These are phyloP conservation scores for Penicillium sp. DNA, from an alignment of 2,329 filamentous ascomycete genomes.

Conservation along the genomic window DNA sequence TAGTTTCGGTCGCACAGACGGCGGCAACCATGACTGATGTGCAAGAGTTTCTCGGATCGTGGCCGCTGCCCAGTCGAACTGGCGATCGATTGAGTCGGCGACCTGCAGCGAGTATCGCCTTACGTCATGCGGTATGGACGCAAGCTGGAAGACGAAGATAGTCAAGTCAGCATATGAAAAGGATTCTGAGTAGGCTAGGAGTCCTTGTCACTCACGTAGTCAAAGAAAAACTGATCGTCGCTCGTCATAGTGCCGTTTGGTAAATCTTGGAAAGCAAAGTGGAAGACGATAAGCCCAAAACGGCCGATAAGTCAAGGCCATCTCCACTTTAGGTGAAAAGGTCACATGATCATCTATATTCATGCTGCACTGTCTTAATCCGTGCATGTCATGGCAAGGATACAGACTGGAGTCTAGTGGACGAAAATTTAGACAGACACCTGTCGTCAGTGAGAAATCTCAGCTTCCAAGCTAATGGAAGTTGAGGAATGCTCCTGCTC, in stretches of 20 bases:
- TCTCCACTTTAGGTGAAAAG: not conserved
- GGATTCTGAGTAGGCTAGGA: not conserved
- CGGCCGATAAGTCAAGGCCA: constrained; percentile 10
- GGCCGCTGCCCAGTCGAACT: constrained; percentile 74
- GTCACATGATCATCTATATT: not conserved
- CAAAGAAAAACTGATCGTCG: constrained; percentile 76
- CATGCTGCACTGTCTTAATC: not conserved
- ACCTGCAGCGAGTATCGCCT: constrained; percentile 70
- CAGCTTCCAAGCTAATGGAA: no score
- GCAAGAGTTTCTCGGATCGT: constrained; percentile 70
- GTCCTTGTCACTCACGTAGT: constrained; percentile 61
- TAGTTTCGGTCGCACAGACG: constrained; percentile 61
- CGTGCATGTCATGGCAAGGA: not conserved
- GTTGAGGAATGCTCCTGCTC: no score
- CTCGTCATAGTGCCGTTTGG: constrained; percentile 64
- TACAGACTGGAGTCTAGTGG: not conserved
- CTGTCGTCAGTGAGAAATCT: no score
- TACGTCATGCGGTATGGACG: constrained; percentile 65
- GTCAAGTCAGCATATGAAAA: constrained; percentile 20
- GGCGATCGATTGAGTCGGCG: constrained; percentile 76
- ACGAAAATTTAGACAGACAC: no score
- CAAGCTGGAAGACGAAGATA: constrained; percentile 45
- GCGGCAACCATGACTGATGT: constrained; percentile 71
- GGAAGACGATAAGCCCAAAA: constrained; percentile 19
- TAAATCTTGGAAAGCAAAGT: constrained; percentile 12